Conservation (phyloP, 2,329 filamentous ascomycete species). For the Penicillium sp. region DNA sequence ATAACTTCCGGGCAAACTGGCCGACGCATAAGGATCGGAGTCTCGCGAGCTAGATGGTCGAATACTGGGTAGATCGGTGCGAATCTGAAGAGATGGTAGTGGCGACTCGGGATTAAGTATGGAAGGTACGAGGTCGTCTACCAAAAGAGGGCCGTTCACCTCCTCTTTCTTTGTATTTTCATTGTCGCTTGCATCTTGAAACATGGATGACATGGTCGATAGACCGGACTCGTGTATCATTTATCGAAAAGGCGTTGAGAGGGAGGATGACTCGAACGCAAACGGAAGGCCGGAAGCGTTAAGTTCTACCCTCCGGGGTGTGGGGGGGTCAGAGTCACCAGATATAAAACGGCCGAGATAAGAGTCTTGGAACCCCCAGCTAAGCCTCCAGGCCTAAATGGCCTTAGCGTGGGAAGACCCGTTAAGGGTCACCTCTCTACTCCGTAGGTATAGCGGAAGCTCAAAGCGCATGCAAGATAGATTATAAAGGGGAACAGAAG, state of each 20-base stretch:
- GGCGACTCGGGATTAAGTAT: slow-evolving; percentile 8
- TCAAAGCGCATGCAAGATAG: background rate
- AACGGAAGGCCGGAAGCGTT: slow-evolving; percentile 2
- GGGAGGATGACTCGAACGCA: slow-evolving; percentile 4
- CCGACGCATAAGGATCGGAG: slow-evolving; percentile 29
- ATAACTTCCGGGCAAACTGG: slow-evolving; percentile 32
- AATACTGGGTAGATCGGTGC: slow-evolving; percentile 26
- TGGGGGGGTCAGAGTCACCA: slow-evolving; percentile 3
- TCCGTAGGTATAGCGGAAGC: background rate
- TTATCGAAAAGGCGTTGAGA: background rate
- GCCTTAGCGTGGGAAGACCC: slow-evolving; percentile 19
- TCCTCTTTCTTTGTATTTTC: slow-evolving; percentile 3
- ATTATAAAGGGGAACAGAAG: background rate
- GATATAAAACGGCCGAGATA: slow-evolving; percentile 1
- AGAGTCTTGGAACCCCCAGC: background rate
- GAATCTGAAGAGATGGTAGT: slow-evolving; percentile 29
- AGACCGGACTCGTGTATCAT: background rate
- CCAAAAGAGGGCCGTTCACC: background rate
- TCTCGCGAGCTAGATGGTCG: slow-evolving; percentile 26
- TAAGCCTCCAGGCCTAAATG: background rate
- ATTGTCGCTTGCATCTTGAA: slow-evolving; percentile 13
- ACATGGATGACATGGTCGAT: slow-evolving; percentile 1
- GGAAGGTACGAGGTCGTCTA: slow-evolving; percentile 11
- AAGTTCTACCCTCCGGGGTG: background rate
- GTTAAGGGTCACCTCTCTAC: slow-evolving; percentile 13